Evolutionary conservation across 1,139 yeast genomes (phyloP).

Genomic region (Protomyces arabidopsidicola): DNA sequence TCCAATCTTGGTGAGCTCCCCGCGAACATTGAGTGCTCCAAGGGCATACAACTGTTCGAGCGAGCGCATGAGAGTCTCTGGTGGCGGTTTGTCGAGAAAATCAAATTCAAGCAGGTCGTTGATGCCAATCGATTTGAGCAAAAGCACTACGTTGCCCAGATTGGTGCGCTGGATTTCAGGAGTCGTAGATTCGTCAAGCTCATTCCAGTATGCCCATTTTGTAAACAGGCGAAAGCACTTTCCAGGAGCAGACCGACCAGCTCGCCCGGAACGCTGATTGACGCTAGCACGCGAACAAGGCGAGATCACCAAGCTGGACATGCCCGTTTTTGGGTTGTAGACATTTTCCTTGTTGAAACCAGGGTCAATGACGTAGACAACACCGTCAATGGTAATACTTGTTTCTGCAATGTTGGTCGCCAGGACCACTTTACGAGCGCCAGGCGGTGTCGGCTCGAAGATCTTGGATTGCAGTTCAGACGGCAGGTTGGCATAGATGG

Average conservation of each 20-base stretch:
- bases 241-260: slow-evolving; percentile 85
- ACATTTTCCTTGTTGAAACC: slow-evolving; percentile 77
- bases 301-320: slow-evolving; percentile 67
- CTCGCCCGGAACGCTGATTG: slow-evolving; percentile 75
- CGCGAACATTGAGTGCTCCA: slow-evolving; percentile 81
- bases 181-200: slow-evolving; percentile 76
- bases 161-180: slow-evolving; percentile 95
- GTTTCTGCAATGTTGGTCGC: slow-evolving; percentile 84
- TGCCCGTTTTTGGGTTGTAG: slow-evolving; percentile 68
- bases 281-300: slow-evolving; percentile 84
- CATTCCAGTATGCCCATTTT: slow-evolving; percentile 59
- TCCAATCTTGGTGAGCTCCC: slow-evolving; percentile 73
- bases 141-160: slow-evolving; percentile 72
- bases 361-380: slow-evolving; percentile 70
- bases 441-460: slow-evolving; percentile 69
- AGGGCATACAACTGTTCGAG: slow-evolving; percentile 73
- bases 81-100: slow-evolving; percentile 79
- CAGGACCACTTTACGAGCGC: slow-evolving; percentile 64
- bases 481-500: slow-evolving; percentile 78
- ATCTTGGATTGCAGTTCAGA: slow-evolving; percentile 67
- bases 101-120: slow-evolving; percentile 77
- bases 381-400: slow-evolving; percentile 74
- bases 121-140: slow-evolving; percentile 87
- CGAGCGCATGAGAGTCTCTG: slow-evolving; percentile 66
- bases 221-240: slow-evolving; percentile 72